Evolutionary conservation across 1,139 yeast genomes (phyloP).

Genomic region (Dujonia santamariae): DNA sequence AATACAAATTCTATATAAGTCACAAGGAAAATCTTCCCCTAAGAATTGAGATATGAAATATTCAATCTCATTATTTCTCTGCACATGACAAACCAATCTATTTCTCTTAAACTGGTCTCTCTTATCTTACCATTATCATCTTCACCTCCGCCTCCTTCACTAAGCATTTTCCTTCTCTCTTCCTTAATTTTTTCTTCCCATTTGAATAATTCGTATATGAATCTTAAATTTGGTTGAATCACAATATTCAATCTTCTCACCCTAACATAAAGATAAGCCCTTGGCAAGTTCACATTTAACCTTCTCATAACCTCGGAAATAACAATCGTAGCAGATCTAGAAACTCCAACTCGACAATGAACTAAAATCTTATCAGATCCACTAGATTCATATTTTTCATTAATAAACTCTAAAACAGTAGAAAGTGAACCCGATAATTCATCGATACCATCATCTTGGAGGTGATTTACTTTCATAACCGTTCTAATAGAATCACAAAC

Average conservation of each 20-base stretch:
- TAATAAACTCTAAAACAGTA: conserved; percentile 32
- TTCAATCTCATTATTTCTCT: conserved; percentile 79
- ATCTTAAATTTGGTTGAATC: conserved; percentile 47
- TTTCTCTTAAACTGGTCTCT: conserved; percentile 45
- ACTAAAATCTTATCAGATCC: conserved; percentile 36
- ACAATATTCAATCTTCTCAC: conserved; percentile 46
- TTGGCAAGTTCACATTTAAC: conserved; percentile 32
- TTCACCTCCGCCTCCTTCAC: conserved; percentile 4
- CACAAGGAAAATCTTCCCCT: too few relatives aligned
- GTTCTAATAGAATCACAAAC: too few relatives aligned
- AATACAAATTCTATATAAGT: too few relatives aligned
- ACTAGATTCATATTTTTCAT: conserved; percentile 25
- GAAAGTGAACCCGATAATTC: conserved; percentile 37
- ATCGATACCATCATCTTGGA: conserved; percentile 50
- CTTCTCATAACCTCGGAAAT: conserved; percentile 49
- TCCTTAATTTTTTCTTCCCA: conserved; percentile 40
- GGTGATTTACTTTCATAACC: conserved; percentile 43
- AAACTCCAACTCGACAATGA: conserved; percentile 52
- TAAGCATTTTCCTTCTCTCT: conserved; percentile 11
- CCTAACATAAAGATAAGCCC: conserved; percentile 44
- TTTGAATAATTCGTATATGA: conserved; percentile 48
- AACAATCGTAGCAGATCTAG: conserved; percentile 48
- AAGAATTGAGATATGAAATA: conserved; percentile 47
- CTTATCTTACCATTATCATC: conserved; percentile 10
- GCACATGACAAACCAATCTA: conserved; percentile 90